A percentile compares a stretch with the other conserved stretches of the same genome.
These are phyloP conservation scores for Sequoia sempervirens DNA, from an alignment of 75 land plant genomes.

Conservation along the genomic window DNA sequence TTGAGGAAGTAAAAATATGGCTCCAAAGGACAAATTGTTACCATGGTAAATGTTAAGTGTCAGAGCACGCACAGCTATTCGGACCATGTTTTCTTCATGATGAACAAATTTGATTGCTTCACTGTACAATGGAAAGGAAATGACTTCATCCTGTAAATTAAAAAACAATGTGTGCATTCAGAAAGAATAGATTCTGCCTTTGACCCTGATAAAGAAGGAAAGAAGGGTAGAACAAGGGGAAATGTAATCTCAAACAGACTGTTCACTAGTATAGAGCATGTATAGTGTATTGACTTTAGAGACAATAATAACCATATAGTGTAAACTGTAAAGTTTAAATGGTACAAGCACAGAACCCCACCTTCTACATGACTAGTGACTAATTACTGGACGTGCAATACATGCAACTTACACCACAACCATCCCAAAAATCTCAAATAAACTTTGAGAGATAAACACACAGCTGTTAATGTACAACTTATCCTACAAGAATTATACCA, in stretches of 20 bases:
- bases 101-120: conserved; percentile 92
- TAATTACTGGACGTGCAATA: neutral
- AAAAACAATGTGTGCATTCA: neutral
- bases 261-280: neutral
- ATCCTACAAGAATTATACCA: neutral
- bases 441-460: neutral
- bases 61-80: conserved; percentile 91
- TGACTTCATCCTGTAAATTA: conserved; percentile 71
- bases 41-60: conserved; percentile 94
- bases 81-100: conserved; percentile 95
- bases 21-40: conserved; percentile 22
- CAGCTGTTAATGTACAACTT: neutral
- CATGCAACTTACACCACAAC: neutral
- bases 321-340: neutral
- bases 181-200: neutral
- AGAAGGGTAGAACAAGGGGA: neutral
- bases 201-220: neutral
- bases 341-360: neutral
- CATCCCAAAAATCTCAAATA: neutral
- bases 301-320: neutral
- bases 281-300: neutral
- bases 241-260: conserved; percentile 3
- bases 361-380: neutral
- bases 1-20: neutral
- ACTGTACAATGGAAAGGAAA: conserved; percentile 85